Evolutionary conservation across 2,329 filamentous ascomycete species (phyloP).

Genomic region (Fusarium sp.): DNA sequence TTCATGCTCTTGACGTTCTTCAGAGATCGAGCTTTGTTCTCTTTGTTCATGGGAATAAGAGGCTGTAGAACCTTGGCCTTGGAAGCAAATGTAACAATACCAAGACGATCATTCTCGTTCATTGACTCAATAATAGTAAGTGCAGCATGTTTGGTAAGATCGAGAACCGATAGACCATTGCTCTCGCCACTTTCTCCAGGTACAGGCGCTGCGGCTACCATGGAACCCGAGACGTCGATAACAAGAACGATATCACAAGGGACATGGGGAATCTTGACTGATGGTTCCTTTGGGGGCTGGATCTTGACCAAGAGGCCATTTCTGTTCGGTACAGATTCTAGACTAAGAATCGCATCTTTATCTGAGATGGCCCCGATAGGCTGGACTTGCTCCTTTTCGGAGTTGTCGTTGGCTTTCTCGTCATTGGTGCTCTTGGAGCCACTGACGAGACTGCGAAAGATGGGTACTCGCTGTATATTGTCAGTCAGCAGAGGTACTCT

Average conservation of each 20-base stretch:
- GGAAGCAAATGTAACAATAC: conserved; percentile 67
- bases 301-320: conserved; percentile 62
- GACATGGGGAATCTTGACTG: conserved; percentile 52
- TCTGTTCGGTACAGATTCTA: conserved; percentile 55
- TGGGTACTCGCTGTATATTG: conserved; percentile 33
- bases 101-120: conserved; percentile 65
- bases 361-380: background rate
- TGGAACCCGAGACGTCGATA: conserved; percentile 72
- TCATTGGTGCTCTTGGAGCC: conserved; percentile 5
- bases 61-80: conserved; percentile 58
- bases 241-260: conserved; percentile 72
- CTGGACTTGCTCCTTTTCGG: background rate
- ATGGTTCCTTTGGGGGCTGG: conserved; percentile 57
- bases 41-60: conserved; percentile 61
- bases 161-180: conserved; percentile 66
- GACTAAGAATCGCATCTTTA: conserved; percentile 43
- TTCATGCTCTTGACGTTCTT: conserved; percentile 58
- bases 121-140: conserved; percentile 69
- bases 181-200: conserved; percentile 61
- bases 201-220: conserved; percentile 61
- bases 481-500: background rate
- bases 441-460: conserved; percentile 13
- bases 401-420: background rate
- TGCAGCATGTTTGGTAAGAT: conserved; percentile 71
- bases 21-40: conserved; percentile 59